Evolutionary conservation across 768 basidiomycete species (phyloP).

Genomic region (Tulasnella sp.): DNA sequence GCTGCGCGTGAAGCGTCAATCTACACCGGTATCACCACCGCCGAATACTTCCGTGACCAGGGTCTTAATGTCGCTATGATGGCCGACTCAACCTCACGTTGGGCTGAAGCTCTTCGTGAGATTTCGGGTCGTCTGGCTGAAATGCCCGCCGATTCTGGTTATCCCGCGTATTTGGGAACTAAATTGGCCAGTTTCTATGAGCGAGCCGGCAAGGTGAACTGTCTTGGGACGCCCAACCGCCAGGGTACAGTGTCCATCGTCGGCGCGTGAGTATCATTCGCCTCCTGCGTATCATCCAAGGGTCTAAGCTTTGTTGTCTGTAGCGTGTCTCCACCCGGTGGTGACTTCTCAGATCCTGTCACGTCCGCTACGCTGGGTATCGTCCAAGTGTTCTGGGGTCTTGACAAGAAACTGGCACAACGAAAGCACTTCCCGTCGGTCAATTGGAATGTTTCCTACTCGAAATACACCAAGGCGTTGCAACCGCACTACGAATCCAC

Average conservation of each 20-base stretch:
- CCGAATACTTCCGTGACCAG: slow-evolving; percentile 99
- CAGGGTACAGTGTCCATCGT: slow-evolving; percentile 96
- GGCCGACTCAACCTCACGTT: slow-evolving; percentile 97
- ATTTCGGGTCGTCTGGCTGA: slow-evolving; percentile 98
- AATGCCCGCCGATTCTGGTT: slow-evolving; percentile 99
- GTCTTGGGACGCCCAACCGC: slow-evolving; percentile 76
- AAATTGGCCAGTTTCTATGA: slow-evolving; percentile 98
- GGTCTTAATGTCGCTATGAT: slow-evolving; percentile 98
- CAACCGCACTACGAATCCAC: slow-evolving; percentile 85
- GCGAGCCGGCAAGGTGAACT: slow-evolving; percentile 90
- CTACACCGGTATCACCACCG: slow-evolving; percentile 97
- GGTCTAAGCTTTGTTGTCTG: background rate
- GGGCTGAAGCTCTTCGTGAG: slow-evolving; percentile 98
- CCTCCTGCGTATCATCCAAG: background rate
- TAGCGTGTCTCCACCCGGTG: slow-evolving; percentile 96
- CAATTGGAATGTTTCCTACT: slow-evolving; percentile 99
- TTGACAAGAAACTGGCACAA: slow-evolving; percentile 98
- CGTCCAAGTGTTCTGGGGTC: slow-evolving; percentile 99
- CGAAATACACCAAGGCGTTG: slow-evolving; percentile 91
- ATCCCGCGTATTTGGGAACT: slow-evolving; percentile 91
- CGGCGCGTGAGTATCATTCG: slow-evolving; percentile 68
- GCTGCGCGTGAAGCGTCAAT: slow-evolving; percentile 98
- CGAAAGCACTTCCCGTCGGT: slow-evolving; percentile 99
- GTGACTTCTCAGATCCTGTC: slow-evolving; percentile 98
- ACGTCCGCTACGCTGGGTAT: slow-evolving; percentile 96